phyloP scores from a whole-genome alignment of 1,284 basidiomycete genomes.

The Microbotryum saponariae region DNA sequence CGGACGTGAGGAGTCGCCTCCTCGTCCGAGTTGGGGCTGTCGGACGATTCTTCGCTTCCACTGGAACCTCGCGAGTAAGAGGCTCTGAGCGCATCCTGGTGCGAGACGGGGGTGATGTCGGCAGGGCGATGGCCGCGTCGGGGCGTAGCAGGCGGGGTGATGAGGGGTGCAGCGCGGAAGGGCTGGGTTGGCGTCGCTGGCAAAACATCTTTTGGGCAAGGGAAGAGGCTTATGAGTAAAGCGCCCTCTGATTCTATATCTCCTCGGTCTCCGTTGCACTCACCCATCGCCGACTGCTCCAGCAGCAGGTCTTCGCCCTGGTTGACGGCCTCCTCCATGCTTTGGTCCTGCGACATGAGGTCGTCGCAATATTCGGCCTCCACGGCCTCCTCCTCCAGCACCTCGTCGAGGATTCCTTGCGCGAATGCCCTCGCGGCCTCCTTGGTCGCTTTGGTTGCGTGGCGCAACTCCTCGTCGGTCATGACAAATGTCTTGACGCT shows the following conservation, averaged over 20 bases:
- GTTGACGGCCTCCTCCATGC: conserved; percentile 7
- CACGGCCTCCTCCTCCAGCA: neutral
- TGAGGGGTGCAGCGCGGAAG: conserved; percentile 8
- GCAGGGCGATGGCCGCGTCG: conserved; percentile 13
- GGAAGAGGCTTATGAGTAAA: no score
- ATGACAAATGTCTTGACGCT: conserved; percentile 61
- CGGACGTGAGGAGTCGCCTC: neutral
- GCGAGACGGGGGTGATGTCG: neutral
- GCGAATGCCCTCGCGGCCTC: conserved; percentile 38
- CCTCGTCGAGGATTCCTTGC: conserved; percentile 3
- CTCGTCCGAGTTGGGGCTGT: conserved; percentile 4
- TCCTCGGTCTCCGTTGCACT: neutral
- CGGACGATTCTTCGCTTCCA: conserved; percentile 2
- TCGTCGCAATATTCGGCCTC: no score
- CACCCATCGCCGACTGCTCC: neutral
- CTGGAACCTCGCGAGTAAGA: no score
- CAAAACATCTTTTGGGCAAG: neutral
- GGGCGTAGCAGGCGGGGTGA: conserved; percentile 28
- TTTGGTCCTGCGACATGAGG: conserved; percentile 1
- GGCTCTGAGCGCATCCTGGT: no score
- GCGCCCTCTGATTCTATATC: neutral
- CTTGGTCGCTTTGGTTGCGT: conserved; percentile 41
- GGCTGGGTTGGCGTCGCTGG: conserved; percentile 22
- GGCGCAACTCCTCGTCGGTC: conserved; percentile 49
- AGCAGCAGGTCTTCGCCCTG: neutral